These are phyloP conservation scores for Trypanosoma platydactyli DNA, from an alignment of 208 protist species.

Conservation along the genomic window DNA sequence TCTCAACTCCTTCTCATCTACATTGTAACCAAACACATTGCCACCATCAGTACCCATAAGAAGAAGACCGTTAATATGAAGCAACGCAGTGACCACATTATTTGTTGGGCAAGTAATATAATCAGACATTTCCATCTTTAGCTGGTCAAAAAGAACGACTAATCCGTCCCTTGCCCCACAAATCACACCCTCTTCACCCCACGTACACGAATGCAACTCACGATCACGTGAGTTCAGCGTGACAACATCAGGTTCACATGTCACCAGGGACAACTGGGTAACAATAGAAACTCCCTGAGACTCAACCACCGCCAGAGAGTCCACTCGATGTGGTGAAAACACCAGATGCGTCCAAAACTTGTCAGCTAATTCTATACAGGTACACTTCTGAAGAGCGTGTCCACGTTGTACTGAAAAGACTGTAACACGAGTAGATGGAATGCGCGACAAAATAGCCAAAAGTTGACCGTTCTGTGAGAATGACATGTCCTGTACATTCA, in stretches of 20 bases:
- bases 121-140: conserved; percentile 21
- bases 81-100: conserved; percentile 8
- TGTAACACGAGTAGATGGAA: conserved; percentile 35
- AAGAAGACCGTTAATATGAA: conserved; percentile 6
- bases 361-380: conserved; percentile 9
- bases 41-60: conserved; percentile 23
- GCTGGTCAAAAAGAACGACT: conserved; percentile 27
- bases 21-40: conserved; percentile 25
- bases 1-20: conserved; percentile 8
- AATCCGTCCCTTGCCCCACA: conserved; percentile 20
- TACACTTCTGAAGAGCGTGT: conserved; percentile 20
- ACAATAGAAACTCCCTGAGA: conserved; percentile 26
- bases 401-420: conserved; percentile 33
- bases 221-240: conserved; percentile 6
- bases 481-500: conserved; percentile 42
- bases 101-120: conserved; percentile 22
- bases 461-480: conserved; percentile 57
- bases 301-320: conserved; percentile 26
- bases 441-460: conserved; percentile 52
- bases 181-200: conserved; percentile 18
- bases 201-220: conserved; percentile 24
- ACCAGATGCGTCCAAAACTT: conserved; percentile 28
- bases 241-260: conserved; percentile 12
- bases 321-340: conserved; percentile 22
- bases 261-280: conserved; percentile 10